Base-by-base conservation (phyloP, 176 grass and related monocot species). In the Carex scoparia region DNA sequence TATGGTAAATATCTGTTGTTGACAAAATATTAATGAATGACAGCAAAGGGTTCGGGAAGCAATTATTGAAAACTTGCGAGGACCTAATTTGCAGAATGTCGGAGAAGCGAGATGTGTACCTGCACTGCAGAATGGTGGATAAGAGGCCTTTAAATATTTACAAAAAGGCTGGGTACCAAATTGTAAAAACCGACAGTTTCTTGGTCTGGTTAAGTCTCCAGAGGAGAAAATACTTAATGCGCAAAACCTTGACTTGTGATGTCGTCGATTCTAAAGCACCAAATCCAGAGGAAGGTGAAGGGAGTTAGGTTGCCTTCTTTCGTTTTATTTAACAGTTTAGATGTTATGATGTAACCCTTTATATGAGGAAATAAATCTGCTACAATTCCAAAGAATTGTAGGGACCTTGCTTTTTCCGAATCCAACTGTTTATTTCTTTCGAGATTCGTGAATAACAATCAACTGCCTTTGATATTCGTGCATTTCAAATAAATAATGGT, bases 101-200 rank as follows among this genome's bases (percentile, higher is more conserved):
- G 60, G 89, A 88, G 19, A 85, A 91, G 84, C 85, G 80, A 56
- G 78, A 60, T 71, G 80, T 93, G 33, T 94, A 92, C 80, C 89
- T 98, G 79, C 95, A 98, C 46, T 98, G 95, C 70, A 90, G 95
- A 83, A 86, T 98, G 73, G 85, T 93, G 5, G 93, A 98, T 48
- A 82, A 91, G 86, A 79, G 86, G 28, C 95, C 95, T 10, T 90
- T 89, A 79, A 82, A 86, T 38, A 91, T 98, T 89, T 98, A 98
- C 86, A 91, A 58, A 55, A 98, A 90, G 73, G 85, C 93, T 54
- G 89, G 93, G 54, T 98, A 94, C 10, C 65, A 69, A 16, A 83
- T 90, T 82, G 86, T 85, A 12, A 75, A 85, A 74, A 93, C 86
- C 31, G 91, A 98, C 70, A 94, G 91, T 68, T 86, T 93, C 69